These are phyloP conservation scores for Ophiostoma angusticollis DNA, from an alignment of 2,329 filamentous ascomycete species.

Conservation along the genomic window DNA sequence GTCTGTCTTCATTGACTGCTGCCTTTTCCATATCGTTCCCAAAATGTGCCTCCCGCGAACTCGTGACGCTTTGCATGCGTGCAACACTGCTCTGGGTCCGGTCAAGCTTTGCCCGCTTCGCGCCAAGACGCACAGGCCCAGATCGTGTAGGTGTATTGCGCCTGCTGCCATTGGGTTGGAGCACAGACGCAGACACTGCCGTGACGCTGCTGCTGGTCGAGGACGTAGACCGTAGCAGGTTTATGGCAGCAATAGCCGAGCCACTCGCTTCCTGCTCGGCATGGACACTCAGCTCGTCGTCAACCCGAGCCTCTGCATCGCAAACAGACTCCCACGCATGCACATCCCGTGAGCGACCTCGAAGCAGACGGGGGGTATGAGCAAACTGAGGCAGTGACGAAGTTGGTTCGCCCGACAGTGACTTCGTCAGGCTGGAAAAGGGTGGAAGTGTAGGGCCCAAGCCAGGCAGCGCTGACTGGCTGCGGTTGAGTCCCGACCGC, in stretches of 20 bases:
- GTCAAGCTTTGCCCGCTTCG: slow-evolving; percentile 51
- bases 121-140: slow-evolving; percentile 21
- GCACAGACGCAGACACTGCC: slow-evolving; percentile 22
- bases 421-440: slow-evolving; percentile 38
- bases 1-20: slow-evolving; percentile 22
- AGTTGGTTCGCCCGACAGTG: slow-evolving; percentile 15
- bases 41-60: slow-evolving; percentile 21
- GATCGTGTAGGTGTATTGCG: slow-evolving; percentile 40
- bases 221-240: slow-evolving; percentile 59
- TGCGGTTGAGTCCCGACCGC: slow-evolving; percentile 49
- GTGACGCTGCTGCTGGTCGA: slow-evolving; percentile 28
- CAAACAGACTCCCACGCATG: slow-evolving; percentile 87
- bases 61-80: slow-evolving; percentile 39
- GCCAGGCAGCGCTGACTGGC: slow-evolving; percentile 52
- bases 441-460: slow-evolving; percentile 44
- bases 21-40: slow-evolving; percentile 17
- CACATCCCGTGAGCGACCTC: slow-evolving; percentile 73
- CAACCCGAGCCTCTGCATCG: slow-evolving; percentile 58
- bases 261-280: slow-evolving; percentile 70
- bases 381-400: slow-evolving; percentile 11
- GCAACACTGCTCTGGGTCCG: slow-evolving; percentile 50
- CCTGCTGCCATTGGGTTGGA: slow-evolving; percentile 48
- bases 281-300: slow-evolving; percentile 62
- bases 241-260: slow-evolving; percentile 70
- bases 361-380: slow-evolving; percentile 36